These are phyloP conservation scores for Neurospora sp. DNA, from an alignment of 495 filamentous ascomycete species.

Conservation along the genomic window DNA sequence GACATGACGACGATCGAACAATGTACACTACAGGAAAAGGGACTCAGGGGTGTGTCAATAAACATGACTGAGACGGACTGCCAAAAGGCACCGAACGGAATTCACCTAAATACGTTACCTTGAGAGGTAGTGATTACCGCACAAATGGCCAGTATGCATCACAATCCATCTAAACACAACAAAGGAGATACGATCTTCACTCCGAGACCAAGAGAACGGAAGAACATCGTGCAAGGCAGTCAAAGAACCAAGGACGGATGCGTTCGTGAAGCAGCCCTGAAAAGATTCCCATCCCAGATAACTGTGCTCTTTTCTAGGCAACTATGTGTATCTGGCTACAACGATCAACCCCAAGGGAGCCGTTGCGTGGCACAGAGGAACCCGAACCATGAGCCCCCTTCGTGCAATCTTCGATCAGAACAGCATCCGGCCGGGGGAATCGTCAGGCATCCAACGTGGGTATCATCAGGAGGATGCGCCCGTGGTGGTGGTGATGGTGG, in stretches of 20 bases:
- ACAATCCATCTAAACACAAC: neutral
- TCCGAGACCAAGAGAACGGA: neutral
- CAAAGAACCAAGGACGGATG: neutral
- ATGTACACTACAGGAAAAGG: neutral
- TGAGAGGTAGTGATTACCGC: neutral
- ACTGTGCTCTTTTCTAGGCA: neutral
- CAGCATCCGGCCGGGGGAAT: neutral
- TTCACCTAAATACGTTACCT: neutral
- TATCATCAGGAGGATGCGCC: neutral
- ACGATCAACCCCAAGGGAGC: neutral
- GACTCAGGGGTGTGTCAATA: neutral
- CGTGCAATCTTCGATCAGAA: neutral
- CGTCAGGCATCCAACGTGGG: neutral
- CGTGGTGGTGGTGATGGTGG: neutral
- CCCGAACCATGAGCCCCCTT: neutral
- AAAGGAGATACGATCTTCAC: neutral
- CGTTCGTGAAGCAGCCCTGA: neutral
- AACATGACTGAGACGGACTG: neutral
- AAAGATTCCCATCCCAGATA: neutral
- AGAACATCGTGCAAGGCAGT: neutral
- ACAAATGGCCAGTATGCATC: neutral
- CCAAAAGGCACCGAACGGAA: neutral
- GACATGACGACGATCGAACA: neutral
- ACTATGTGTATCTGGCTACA: neutral
- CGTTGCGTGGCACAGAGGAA: neutral